Percentiles rank a stretch among this genome's conserved stretches.
Evolutionary conservation across 148 eudicot genomes (phyloP).

Genomic region (Chenopodium album): DNA sequence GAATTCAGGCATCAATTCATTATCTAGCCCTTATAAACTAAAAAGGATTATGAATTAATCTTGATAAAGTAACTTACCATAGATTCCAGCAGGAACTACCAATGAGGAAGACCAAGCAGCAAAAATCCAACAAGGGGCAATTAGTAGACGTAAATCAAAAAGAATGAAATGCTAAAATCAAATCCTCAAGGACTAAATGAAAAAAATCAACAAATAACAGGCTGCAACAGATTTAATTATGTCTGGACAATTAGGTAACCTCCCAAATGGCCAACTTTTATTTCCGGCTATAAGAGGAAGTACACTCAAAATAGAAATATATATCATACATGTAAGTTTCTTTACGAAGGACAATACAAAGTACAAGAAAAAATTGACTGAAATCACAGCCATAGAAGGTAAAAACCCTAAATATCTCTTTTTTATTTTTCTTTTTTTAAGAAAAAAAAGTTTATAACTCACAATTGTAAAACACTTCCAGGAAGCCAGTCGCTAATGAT

Average conservation of each 20-base stretch:
- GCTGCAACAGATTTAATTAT: background rate
- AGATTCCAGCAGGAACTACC: conserved; percentile 98
- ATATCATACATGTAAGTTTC: background rate
- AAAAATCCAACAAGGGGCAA: conserved; percentile 17
- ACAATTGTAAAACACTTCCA: background rate
- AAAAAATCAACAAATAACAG: background rate
- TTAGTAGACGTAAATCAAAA: conserved; percentile 21
- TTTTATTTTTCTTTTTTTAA: too few species aligned
- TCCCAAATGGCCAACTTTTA: background rate
- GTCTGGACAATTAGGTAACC: background rate
- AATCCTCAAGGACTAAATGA: background rate
- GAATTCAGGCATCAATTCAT: conserved; percentile 7
- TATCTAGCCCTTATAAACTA: background rate
- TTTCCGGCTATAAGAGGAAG: background rate
- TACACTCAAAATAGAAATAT: background rate
- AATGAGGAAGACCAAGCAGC: conserved; percentile 19
- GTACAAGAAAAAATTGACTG: background rate
- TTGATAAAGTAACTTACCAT: conserved; percentile 58
- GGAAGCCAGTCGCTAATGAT: background rate
- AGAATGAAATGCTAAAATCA: background rate
- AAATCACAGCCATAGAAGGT: background rate
- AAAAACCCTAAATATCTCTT: background rate
- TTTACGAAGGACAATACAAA: background rate
- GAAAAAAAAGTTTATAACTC: background rate
- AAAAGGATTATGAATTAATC: background rate